phyloP scores from a whole-genome alignment of 306 rosid genomes.

The Mimosa pudica region DNA sequence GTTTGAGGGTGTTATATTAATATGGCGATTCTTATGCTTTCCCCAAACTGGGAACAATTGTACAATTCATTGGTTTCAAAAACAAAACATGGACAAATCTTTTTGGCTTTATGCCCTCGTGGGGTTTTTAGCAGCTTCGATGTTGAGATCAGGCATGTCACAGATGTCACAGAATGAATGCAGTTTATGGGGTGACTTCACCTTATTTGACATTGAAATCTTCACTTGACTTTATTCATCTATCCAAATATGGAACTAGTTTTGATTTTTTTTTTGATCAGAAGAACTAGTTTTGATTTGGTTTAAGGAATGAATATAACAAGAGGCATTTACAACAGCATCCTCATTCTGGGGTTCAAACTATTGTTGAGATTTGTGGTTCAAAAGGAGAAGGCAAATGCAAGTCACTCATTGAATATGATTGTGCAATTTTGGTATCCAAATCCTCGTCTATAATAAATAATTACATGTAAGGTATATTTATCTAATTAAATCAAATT shows the following conservation, averaged over 20 bases:
- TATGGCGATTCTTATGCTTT: background rate
- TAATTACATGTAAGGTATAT: no score
- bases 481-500: no score
- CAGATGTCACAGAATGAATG: constrained; percentile 13
- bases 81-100: constrained; percentile 21
- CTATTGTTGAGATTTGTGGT: constrained; percentile 18
- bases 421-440: constrained; percentile 38
- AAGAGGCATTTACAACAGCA: constrained; percentile 24
- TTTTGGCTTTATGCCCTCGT: constrained; percentile 32
- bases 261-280: no score
- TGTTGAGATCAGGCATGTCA: constrained; percentile 36
- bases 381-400: background rate
- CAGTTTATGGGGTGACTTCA: constrained; percentile 33
- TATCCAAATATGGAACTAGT: background rate
- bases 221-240: no score
- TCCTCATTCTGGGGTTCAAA: constrained; percentile 32
- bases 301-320: constrained; percentile 10
- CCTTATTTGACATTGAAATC: no score
- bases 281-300: background rate
- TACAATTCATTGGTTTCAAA: background rate
- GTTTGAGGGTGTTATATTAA: constrained; percentile 16
- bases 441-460: no score
- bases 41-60: background rate
- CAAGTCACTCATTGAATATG: background rate
- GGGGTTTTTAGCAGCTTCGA: constrained; percentile 32